Base-by-base conservation (phyloP, 2,329 filamentous ascomycete species). In the Chaetoscypha palmicola region DNA sequence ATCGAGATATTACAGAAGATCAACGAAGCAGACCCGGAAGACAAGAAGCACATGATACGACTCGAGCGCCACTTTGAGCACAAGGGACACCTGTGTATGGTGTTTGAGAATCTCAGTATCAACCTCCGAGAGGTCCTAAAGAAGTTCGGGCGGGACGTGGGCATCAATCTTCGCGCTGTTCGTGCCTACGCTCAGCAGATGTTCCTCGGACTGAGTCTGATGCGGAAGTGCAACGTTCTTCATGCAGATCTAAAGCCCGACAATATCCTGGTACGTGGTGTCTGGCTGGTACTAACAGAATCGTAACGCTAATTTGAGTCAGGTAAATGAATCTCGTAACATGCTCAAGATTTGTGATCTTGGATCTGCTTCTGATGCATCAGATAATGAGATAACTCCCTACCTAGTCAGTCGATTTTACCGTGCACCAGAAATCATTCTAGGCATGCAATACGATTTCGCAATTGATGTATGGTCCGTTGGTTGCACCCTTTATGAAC, bases 401-500 rank as follows among this genome's bases (percentile, higher is more conserved):
- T 97, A 97, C 61, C 81, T 98, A 1, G 89, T 97, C 60, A 96
- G 89, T 68, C 83, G 94, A 44, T 98, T 97, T 67, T 98, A 98
- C 64, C 84, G 92, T 49, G 92, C 92, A 3, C 92, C 94, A 2
- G 92, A 98, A 68, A 88, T 98, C 61, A 95, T 98, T 49, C 75
- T 98, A 3, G 92, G 92, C n/a, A 90, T 96, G 70, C 84, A 86
- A 8, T 95, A 94, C 63, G 89, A 95, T 62, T 94, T 91, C 62
- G 83, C 85, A 5, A 87, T 97, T 53, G 92, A 98, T 64, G 86
- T 95, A 73, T 98, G 92, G 92, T 94, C 91, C 5, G 88, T 97
- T 53, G 94, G 92, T 28, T 98, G 92, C 67, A 98, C 92, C 0
- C 73, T 97, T 22, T 98, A 94, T 64, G 92, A 98, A 67, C 73